These are phyloP conservation scores for Metarhizium album DNA, from an alignment of 2,329 filamentous ascomycete species.

Conservation along the genomic window DNA sequence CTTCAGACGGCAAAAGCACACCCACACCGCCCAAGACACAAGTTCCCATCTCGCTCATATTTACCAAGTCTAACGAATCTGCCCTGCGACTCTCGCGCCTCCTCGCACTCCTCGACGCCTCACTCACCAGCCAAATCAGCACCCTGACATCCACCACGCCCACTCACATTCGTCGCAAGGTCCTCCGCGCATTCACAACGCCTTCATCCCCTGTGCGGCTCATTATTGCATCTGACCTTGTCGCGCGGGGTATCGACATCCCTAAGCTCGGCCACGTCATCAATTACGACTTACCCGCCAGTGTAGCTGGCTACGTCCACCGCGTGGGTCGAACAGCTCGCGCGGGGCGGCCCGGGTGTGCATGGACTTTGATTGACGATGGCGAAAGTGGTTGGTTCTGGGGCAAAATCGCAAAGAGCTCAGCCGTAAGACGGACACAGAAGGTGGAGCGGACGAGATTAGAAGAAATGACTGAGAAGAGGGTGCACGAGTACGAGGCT, in stretches of 20 bases:
- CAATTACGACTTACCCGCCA: constrained; percentile 86
- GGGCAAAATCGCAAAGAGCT: constrained; percentile 60
- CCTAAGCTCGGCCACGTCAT: constrained; percentile 71
- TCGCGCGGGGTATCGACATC: constrained; percentile 81
- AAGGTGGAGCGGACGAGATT: constrained; percentile 39
- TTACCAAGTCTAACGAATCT: constrained; percentile 82
- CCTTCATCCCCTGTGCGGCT: constrained; percentile 58
- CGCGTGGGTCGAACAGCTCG: constrained; percentile 84
- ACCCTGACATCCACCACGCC: constrained; percentile 70
- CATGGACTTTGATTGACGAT: constrained; percentile 79
- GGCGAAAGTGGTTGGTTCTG: constrained; percentile 87
- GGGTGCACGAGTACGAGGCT: constrained; percentile 36
- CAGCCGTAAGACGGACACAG: constrained; percentile 32
- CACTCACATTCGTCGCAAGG: constrained; percentile 57
- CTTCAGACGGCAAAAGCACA: constrained; percentile 1
- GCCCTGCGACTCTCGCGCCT: constrained; percentile 80
- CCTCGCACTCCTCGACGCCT: constrained; percentile 54
- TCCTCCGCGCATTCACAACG: constrained; percentile 55
- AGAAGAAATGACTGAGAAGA: constrained; percentile 35
- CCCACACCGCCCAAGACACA: constrained; percentile 8
- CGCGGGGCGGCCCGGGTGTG: constrained; percentile 62
- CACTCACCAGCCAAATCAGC: constrained; percentile 45
- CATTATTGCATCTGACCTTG: constrained; percentile 86
- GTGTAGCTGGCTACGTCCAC: constrained; percentile 76
- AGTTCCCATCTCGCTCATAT: constrained; percentile 55